Evolutionary conservation across 345 rosid species (phyloP).

Genomic region (Hirschfeldia incana): DNA sequence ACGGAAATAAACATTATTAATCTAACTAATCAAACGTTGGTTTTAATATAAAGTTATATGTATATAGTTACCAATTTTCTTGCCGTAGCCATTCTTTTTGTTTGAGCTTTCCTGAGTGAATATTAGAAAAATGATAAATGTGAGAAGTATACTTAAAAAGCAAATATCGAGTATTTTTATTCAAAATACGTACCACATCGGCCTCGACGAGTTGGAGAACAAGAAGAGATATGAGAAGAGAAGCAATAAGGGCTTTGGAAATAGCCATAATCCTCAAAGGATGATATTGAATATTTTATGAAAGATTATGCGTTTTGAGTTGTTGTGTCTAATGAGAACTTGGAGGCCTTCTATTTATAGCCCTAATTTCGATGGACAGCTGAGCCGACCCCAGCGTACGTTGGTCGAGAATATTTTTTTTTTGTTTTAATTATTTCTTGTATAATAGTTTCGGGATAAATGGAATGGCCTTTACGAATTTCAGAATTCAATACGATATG

Average conservation of each 20-base stretch:
- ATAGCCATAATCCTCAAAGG: constrained; percentile 43
- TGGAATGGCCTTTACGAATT: neutral
- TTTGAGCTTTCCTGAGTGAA: constrained; percentile 23
- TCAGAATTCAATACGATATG: neutral
- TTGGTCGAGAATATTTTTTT: constrained; percentile 23
- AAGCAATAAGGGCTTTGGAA: constrained; percentile 46
- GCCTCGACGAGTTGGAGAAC: constrained; percentile 50
- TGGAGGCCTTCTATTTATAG: constrained; percentile 34
- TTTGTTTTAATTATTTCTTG: neutral
- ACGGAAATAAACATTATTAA: neutral
- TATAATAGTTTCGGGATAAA: neutral
- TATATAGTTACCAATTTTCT: constrained; percentile 32
- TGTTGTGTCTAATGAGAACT: constrained; percentile 34
- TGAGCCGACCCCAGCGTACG: constrained; percentile 2
- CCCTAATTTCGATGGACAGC: neutral
- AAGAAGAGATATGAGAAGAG: constrained; percentile 55
- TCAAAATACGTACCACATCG: constrained; percentile 17
- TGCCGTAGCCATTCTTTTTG: constrained; percentile 1
- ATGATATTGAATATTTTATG: neutral
- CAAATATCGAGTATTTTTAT: neutral
- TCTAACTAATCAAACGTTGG: neutral
- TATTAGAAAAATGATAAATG: neutral
- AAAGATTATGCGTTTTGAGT: constrained; percentile 18
- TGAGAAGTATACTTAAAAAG: neutral
- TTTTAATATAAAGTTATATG: neutral